Percentiles rank a stretch among this genome's conserved stretches.
These are phyloP conservation scores for Plectranthus barbatus DNA, from an alignment of 257 asterid genomes.

Conservation along the genomic window DNA sequence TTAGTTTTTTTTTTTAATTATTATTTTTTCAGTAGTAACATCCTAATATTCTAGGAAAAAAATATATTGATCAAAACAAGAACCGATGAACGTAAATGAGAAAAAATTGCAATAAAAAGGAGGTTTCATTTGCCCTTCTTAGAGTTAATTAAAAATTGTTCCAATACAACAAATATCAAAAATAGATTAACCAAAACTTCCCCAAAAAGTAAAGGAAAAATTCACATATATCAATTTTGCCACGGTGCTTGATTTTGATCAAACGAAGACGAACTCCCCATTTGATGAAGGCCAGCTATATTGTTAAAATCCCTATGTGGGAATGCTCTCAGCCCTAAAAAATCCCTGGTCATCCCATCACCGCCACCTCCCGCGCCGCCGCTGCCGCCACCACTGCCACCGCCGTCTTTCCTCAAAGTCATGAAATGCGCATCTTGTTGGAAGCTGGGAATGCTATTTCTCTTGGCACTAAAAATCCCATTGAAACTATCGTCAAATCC, in stretches of 20 bases:
- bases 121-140: neutral
- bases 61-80: neutral
- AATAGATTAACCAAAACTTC: neutral
- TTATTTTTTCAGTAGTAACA: too few species aligned
- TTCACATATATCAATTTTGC: constrained; percentile 25
- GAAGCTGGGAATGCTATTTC: neutral
- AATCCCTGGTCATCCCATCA: constrained; percentile 52
- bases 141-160: neutral
- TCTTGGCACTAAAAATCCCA: constrained; percentile 23
- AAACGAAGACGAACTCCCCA: constrained; percentile 32
- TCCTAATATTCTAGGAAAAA: too few species aligned
- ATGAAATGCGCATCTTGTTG: constrained; percentile 11
- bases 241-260: constrained; percentile 35
- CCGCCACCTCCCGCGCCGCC: constrained; percentile 6
- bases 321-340: constrained; percentile 45
- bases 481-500: constrained; percentile 15
- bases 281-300: constrained; percentile 38
- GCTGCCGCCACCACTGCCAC: neutral
- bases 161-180: neutral
- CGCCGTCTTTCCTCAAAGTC: constrained; percentile 1
- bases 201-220: neutral
- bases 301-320: constrained; percentile 40
- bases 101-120: neutral
- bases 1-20: too few species aligned
- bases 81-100: neutral